Percentiles rank a stretch among this genome's conserved stretches.
Conservation (phyloP, 2,329 filamentous ascomycete species). For the Macroventuria anomochaeta region DNA sequence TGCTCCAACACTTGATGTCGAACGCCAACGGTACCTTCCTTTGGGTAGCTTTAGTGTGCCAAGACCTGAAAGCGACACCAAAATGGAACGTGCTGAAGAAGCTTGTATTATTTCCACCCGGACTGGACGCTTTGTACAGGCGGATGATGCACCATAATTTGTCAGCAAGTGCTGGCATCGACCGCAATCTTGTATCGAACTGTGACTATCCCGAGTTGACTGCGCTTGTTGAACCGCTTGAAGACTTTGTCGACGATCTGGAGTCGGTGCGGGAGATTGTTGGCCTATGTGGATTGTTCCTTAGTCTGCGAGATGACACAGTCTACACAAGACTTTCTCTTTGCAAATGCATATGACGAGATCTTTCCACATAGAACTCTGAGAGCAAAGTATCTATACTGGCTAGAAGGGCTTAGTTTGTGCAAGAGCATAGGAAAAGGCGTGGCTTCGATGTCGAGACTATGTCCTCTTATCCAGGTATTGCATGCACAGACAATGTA, state of each 20-base stretch:
- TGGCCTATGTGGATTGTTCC: slow-evolving; percentile 42
- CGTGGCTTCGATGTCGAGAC: slow-evolving; percentile 14
- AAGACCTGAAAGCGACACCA: slow-evolving; percentile 34
- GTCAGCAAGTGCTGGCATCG: not conserved
- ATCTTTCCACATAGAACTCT: slow-evolving; percentile 40
- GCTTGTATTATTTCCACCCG: slow-evolving; percentile 43
- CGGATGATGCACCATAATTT: slow-evolving; percentile 47
- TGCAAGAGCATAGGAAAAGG: slow-evolving; percentile 15
- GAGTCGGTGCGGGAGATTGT: slow-evolving; percentile 35
- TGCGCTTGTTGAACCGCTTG: slow-evolving; percentile 23
- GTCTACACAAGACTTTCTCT: slow-evolving; percentile 50
- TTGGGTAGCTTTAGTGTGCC: no score
- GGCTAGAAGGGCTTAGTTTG: no score
- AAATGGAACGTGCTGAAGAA: no score
- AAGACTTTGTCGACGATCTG: slow-evolving; percentile 12
- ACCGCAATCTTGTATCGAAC: slow-evolving; percentile 50
- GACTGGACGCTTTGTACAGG: slow-evolving; percentile 49
- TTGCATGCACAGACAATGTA: not conserved
- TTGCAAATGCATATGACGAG: slow-evolving; percentile 14
- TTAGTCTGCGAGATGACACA: slow-evolving; percentile 17
- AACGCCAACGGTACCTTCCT: no score
- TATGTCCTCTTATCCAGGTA: slow-evolving; percentile 11
- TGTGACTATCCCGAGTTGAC: no score
- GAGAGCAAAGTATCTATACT: no score
- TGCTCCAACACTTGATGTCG: no score